Evolutionary conservation across 1,139 yeast genomes (phyloP), one percentile per base, ranked within the genome.

Genomic region (Geotrichum reessii): DNA sequence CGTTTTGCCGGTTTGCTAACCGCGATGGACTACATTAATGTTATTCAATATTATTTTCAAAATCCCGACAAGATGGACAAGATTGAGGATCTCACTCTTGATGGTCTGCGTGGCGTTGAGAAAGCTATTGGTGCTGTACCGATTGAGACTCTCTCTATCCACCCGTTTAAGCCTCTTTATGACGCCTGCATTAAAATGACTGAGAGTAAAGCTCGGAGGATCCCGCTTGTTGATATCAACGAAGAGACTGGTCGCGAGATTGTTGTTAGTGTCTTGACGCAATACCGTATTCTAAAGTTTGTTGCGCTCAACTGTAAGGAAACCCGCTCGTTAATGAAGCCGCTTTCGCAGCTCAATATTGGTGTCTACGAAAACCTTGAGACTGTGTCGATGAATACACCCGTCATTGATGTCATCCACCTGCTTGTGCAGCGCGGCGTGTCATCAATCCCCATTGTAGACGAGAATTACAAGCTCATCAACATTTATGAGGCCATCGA

Each of bases 401-500:
- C 98, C 0, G 97, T 95, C 24, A 86, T 91, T 63, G 97, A 93
- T 63, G 97, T 92, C 42, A 95, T 93, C 61, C 93, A 90, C 67
- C 74, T 87, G 63, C 78, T 95, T 65, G 84, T 95, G 7, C 82
- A 84, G 60, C 83, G 86, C 57, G 84, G 91, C 25, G 95, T 95
- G 21, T 86, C 96, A 2, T 89, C 97, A 1, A 86, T 95, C 44
- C 99, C 99, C 4, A 92, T 95, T 62, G 85, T 93, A 31, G 97
- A 93, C 69, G 90, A 85, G 21, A 71, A 76, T 37, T 85, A 87
- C 55, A 83, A 82, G 67, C 78, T 93, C 64, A 80, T 91, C 64
- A 95, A 95, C 69, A 96, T 93, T 48, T 95, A 92, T 71, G 99
- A 95, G 74, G 96, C 97, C 0, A 95, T 91, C 49, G 99, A 95